Evolutionary conservation across 805 yeast species (phyloP).

Genomic region (Zygosaccharomyces kombuchaensis): DNA sequence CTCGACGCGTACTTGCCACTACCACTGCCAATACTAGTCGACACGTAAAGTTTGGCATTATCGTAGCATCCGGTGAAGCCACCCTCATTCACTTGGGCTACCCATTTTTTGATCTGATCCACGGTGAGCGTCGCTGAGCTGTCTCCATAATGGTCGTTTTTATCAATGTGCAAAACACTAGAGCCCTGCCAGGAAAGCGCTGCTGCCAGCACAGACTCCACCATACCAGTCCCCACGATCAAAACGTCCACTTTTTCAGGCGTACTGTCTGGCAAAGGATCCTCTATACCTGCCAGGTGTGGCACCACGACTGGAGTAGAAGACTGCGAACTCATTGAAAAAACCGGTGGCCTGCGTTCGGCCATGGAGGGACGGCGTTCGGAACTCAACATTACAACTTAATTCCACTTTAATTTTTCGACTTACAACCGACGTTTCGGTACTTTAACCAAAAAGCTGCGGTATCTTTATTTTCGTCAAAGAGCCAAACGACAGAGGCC

Average conservation of each 20-base stretch:
- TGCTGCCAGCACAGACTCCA: slow-evolving; percentile 85
- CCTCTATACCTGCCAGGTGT: slow-evolving; percentile 70
- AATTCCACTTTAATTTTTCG: background rate
- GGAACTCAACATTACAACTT: slow-evolving; percentile 24
- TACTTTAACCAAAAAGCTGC: background rate
- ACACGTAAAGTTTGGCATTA: slow-evolving; percentile 78
- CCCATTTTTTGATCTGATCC: slow-evolving; percentile 84
- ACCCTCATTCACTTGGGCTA: slow-evolving; percentile 55
- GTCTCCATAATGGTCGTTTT: slow-evolving; percentile 84
- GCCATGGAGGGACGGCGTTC: slow-evolving; percentile 62
- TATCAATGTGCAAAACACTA: slow-evolving; percentile 85
- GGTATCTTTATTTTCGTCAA: background rate
- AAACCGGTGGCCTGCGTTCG: slow-evolving; percentile 57
- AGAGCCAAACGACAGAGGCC: background rate
- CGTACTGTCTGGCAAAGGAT: slow-evolving; percentile 55
- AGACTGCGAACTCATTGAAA: slow-evolving; percentile 21
- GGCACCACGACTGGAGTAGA: slow-evolving; percentile 46
- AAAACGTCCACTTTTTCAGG: slow-evolving; percentile 82
- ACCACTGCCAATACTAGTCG: slow-evolving; percentile 45
- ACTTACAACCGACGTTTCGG: background rate
- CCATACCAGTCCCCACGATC: slow-evolving; percentile 88
- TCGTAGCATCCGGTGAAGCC: slow-evolving; percentile 39
- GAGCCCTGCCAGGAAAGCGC: slow-evolving; percentile 98
- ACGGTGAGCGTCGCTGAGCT: slow-evolving; percentile 78
- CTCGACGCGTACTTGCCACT: slow-evolving; percentile 45